Percentiles rank a stretch among this genome's conserved stretches.
Evolutionary conservation across 345 rosid species (phyloP).

Genomic region (Populus simonii): DNA sequence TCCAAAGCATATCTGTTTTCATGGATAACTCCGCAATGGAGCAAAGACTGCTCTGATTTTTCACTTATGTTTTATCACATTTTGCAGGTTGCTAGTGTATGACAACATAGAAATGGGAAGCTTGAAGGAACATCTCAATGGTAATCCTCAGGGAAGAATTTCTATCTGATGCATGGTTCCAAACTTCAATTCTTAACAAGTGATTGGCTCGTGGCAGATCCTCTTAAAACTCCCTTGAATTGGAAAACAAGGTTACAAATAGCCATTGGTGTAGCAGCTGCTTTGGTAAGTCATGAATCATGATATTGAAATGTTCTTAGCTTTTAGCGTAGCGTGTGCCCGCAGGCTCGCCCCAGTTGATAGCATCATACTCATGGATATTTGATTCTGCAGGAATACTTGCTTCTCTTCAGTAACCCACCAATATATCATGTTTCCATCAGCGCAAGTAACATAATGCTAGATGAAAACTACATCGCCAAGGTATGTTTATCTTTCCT

Average conservation of each 20-base stretch:
- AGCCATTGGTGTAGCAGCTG: slow-evolving; percentile 89
- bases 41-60: not conserved
- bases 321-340: not conserved
- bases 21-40: not conserved
- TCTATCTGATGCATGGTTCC: not conserved
- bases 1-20: not conserved
- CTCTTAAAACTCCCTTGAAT: slow-evolving; percentile 82
- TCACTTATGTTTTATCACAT: not conserved
- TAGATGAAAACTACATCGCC: slow-evolving; percentile 79
- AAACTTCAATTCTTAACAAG: not conserved
- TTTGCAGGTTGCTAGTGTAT: slow-evolving; percentile 74
- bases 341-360: not conserved
- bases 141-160: slow-evolving; percentile 36
- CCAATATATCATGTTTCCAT: slow-evolving; percentile 65
- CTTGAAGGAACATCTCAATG: slow-evolving; percentile 84
- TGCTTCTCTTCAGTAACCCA: slow-evolving; percentile 70
- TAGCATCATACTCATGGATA: not conserved
- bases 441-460: slow-evolving; percentile 77
- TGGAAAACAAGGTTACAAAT: slow-evolving; percentile 81
- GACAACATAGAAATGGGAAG: slow-evolving; percentile 80
- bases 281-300: slow-evolving; percentile 58
- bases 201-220: slow-evolving; percentile 55
- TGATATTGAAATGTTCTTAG: not conserved
- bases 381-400: slow-evolving; percentile 63
- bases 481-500: slow-evolving; percentile 43